These are phyloP conservation scores for Colletotrichum brevisporum DNA, from an alignment of 2,329 filamentous ascomycete species.

Conservation along the genomic window DNA sequence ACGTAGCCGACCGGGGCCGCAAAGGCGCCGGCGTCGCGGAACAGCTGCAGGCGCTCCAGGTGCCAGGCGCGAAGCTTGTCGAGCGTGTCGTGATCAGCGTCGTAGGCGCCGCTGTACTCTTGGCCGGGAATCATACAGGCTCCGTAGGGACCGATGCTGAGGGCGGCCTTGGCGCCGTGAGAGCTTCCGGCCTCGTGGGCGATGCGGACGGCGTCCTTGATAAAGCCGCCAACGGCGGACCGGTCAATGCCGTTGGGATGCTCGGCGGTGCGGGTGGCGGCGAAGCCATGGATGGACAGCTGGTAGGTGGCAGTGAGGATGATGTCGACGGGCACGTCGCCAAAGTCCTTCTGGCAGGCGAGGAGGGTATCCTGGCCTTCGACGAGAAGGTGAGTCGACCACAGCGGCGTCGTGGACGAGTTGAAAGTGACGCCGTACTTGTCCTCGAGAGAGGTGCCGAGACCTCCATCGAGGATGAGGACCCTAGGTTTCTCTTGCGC, in stretches of 20 bases:
- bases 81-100: slow-evolving; percentile 59
- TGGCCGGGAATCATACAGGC: slow-evolving; percentile 76
- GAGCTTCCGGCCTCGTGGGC: slow-evolving; percentile 52
- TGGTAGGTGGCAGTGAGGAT: slow-evolving; percentile 79
- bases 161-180: slow-evolving; percentile 58
- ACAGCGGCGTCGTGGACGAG: slow-evolving; percentile 68
- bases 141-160: slow-evolving; percentile 77
- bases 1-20: slow-evolving; percentile 64
- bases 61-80: slow-evolving; percentile 70
- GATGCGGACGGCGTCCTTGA: slow-evolving; percentile 61
- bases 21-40: slow-evolving; percentile 57
- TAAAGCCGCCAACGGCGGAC: slow-evolving; percentile 55
- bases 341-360: slow-evolving; percentile 70
- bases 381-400: slow-evolving; percentile 78
- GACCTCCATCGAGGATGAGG: slow-evolving; percentile 74
- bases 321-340: slow-evolving; percentile 70
- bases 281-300: slow-evolving; percentile 70
- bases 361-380: slow-evolving; percentile 64
- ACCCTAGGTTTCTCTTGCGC: slow-evolving; percentile 43
- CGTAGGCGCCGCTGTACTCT: slow-evolving; percentile 76
- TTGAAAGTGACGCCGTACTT: slow-evolving; percentile 66
- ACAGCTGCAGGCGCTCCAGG: slow-evolving; percentile 65
- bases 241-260: slow-evolving; percentile 60
- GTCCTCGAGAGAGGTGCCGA: slow-evolving; percentile 76
- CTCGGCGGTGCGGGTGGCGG: slow-evolving; percentile 58